Evolutionary conservation across 768 basidiomycete species (phyloP).

Genomic region (Tylopilus sp.): DNA sequence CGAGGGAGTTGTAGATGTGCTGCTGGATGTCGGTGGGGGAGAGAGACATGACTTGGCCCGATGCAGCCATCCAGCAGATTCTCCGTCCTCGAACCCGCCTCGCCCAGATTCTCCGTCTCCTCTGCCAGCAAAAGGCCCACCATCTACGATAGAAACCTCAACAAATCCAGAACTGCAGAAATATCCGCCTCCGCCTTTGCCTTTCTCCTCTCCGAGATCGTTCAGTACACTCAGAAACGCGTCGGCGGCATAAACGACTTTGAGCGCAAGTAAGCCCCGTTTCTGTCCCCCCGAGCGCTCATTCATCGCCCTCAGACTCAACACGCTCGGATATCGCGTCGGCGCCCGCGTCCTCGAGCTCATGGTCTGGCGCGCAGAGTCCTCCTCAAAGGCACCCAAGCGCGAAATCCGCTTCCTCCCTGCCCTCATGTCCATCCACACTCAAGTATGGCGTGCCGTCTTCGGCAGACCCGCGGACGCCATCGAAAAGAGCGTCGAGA

Average conservation of each 20-base stretch:
- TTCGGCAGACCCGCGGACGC: conserved; percentile 94
- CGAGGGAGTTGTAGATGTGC: conserved; percentile 74
- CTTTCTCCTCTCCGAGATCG: conserved; percentile 90
- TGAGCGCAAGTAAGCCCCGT: conserved; percentile 65
- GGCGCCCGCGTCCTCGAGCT: conserved; percentile 86
- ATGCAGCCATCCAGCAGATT: conserved; percentile 1
- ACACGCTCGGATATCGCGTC: conserved; percentile 89
- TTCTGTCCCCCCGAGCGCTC: background rate
- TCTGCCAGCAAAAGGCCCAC: conserved; percentile 56
- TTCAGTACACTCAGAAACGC: conserved; percentile 94
- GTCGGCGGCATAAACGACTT: conserved; percentile 94
- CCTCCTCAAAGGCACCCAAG: conserved; percentile 82
- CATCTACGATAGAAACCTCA: conserved; percentile 87
- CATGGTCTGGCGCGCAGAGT: conserved; percentile 76
- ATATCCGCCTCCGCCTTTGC: conserved; percentile 81
- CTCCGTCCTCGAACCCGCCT: background rate
- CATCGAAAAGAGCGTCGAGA: conserved; percentile 94
- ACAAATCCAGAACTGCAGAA: conserved; percentile 82
- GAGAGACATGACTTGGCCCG: conserved; percentile 40
- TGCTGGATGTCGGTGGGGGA: conserved; percentile 60
- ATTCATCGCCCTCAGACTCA: conserved; percentile 52
- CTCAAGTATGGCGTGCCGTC: conserved; percentile 91
- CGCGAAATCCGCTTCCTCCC: conserved; percentile 89
- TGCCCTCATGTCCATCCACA: conserved; percentile 90
- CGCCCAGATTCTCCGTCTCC: conserved; percentile 54